Conservation (phyloP, 306 rosid species). For the Trichosanthes truncata region DNA sequence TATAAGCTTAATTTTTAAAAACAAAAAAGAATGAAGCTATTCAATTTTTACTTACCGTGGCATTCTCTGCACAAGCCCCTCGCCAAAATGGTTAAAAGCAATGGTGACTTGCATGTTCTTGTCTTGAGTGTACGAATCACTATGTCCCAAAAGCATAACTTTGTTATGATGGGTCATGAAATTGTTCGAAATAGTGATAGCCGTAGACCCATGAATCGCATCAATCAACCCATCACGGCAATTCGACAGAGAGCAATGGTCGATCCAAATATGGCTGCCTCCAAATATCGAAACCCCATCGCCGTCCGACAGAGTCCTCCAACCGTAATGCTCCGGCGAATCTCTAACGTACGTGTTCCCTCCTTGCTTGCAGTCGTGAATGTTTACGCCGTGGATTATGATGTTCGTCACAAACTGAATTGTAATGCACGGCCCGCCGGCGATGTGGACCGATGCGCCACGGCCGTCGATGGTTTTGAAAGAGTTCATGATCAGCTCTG, state of each 20-base stretch:
- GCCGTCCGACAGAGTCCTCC: constrained; percentile 77
- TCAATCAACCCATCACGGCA: constrained; percentile 77
- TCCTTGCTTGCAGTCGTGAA: constrained; percentile 73
- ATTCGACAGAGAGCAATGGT: constrained; percentile 65
- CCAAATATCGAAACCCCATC: constrained; percentile 84
- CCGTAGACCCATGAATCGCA: constrained; percentile 76
- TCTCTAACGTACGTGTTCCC: constrained; percentile 83
- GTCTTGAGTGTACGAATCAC: constrained; percentile 55
- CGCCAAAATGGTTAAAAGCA: constrained; percentile 94
- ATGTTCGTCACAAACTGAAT: constrained; percentile 66
- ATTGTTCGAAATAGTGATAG: constrained; percentile 74
- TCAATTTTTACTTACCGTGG: constrained; percentile 27
- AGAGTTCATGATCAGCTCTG: constrained; percentile 75
- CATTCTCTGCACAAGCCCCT: constrained; percentile 84
- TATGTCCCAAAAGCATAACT: constrained; percentile 93
- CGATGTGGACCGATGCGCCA: constrained; percentile 68
- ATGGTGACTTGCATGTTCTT: constrained; percentile 90
- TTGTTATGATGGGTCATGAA: constrained; percentile 77
- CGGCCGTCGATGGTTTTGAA: constrained; percentile 87
- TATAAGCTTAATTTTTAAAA: no score
- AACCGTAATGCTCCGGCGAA: constrained; percentile 68
- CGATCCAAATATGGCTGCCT: constrained; percentile 87
- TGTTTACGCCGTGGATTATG: constrained; percentile 69
- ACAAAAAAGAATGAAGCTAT: no score
- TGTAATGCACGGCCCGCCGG: constrained; percentile 93